Base-by-base conservation (phyloP, 2,329 filamentous ascomycete genomes). In the Leptoxyphium fumago region DNA sequence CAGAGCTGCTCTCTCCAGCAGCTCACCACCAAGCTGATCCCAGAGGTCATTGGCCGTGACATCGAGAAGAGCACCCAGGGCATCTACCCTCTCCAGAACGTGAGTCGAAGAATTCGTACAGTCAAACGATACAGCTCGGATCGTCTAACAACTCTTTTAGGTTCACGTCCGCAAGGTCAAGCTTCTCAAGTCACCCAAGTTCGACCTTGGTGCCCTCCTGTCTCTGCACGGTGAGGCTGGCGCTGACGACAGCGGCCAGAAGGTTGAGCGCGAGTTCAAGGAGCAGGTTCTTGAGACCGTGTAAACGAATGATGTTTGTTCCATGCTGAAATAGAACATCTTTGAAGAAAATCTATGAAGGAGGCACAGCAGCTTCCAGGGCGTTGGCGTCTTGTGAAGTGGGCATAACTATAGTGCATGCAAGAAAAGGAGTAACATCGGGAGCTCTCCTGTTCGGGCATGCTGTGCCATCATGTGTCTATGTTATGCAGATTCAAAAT, bases 111-210 rank as follows among this genome's bases (percentile, higher is more conserved):
- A 15, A 15, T 4, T 26, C 21, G 7, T 26, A 26, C 21, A 9
- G 3, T n/a, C 15, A 39, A 30, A 43, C 26, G 41, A 8, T 26
- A 38, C 17, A 34, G 46, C n/a, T n/a, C n/a, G n/a, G 14, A 40
- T 5, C 17, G 13, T 54, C 61, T 72, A 55, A 72, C 54, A 46
- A 44, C 50, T 17, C 42, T 34, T 52, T 9, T 60, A 96, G 88
- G 88, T 96, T 64, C 91, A 98, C 78, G 94, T 98, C 72, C 88
- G 91, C 73, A 98, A 98, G 81, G 89, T 98, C 65, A 98, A 98
- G 82, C 84, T 98, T 60, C 77, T 98, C 61, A 98, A 98, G 82
- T 71, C 82, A 56, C 91, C 91, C 66, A 98, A 98, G 79, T 96
- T 98, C 76, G 91, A 98, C 67, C 83, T 98, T 56, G 91, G 91